Evolutionary conservation across 768 basidiomycete species (phyloP).

Genomic region (Lanmaoa rubissima): DNA sequence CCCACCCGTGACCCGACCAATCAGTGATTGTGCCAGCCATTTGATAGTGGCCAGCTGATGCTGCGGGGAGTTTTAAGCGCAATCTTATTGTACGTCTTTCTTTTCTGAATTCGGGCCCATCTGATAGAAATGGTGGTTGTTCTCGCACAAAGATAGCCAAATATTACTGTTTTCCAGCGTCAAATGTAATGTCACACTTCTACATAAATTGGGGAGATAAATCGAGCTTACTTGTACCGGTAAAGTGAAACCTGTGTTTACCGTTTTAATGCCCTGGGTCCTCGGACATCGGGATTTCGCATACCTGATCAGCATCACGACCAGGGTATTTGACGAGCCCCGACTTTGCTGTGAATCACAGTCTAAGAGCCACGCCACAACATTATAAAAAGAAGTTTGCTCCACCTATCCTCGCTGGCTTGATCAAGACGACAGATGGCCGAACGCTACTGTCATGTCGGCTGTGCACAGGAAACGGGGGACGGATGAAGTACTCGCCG

Average conservation of each 20-base stretch:
- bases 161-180: background rate
- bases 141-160: no score
- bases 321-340: background rate
- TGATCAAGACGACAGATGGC: no score
- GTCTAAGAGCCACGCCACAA: background rate
- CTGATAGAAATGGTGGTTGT: no score
- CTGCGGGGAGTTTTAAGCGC: background rate
- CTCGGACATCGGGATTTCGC: background rate
- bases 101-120: no score
- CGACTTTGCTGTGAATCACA: background rate
- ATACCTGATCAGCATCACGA: background rate
- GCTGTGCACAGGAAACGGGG: conserved; percentile 3
- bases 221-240: background rate
- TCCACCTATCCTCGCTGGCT: no score
- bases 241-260: background rate
- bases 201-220: background rate
- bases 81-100: no score
- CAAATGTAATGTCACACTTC: background rate
- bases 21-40: background rate
- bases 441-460: background rate
- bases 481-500: conserved; percentile 1
- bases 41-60: background rate
- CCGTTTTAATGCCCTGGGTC: background rate
- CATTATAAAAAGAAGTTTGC: background rate
- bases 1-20: background rate